Evolutionary conservation across 2,329 filamentous ascomycete genomes (phyloP).

Genomic region (Fusarium poae): DNA sequence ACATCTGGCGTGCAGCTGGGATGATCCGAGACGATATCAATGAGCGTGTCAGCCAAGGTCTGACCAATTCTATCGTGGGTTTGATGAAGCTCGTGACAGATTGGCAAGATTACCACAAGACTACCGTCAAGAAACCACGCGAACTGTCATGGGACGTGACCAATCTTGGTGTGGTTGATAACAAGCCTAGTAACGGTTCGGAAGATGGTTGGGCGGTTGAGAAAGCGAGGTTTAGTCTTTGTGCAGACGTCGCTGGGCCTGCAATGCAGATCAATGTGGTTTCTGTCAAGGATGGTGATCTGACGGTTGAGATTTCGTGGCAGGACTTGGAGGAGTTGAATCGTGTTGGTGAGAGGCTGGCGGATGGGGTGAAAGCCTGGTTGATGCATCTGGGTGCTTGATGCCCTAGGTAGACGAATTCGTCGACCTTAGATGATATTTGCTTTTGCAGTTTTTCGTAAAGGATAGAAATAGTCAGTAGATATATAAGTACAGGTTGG

Average conservation of each 20-base stretch:
- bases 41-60: background rate
- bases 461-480: background rate
- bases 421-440: background rate
- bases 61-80: background rate
- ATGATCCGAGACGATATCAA: background rate
- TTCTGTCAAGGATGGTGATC: background rate
- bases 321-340: constrained; percentile 10
- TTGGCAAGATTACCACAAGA: constrained; percentile 12
- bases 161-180: constrained; percentile 12
- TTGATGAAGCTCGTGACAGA: constrained; percentile 11
- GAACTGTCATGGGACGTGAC: constrained; percentile 15
- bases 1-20: constrained; percentile 12
- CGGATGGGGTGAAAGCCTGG: background rate
- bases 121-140: background rate
- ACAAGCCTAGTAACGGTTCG: background rate
- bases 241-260: constrained; percentile 4
- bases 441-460: background rate
- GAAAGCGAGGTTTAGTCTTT: constrained; percentile 1
- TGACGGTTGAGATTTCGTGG: constrained; percentile 10
- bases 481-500: background rate
- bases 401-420: background rate
- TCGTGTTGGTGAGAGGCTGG: background rate
- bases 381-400: background rate
- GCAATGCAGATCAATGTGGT: constrained; percentile 4
- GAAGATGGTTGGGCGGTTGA: background rate